A percentile compares a stretch with the other conserved stretches of the same genome.
These are phyloP conservation scores for Nicotiana attenuata DNA, from an alignment of 257 asterid genomes.

Conservation along the genomic window DNA sequence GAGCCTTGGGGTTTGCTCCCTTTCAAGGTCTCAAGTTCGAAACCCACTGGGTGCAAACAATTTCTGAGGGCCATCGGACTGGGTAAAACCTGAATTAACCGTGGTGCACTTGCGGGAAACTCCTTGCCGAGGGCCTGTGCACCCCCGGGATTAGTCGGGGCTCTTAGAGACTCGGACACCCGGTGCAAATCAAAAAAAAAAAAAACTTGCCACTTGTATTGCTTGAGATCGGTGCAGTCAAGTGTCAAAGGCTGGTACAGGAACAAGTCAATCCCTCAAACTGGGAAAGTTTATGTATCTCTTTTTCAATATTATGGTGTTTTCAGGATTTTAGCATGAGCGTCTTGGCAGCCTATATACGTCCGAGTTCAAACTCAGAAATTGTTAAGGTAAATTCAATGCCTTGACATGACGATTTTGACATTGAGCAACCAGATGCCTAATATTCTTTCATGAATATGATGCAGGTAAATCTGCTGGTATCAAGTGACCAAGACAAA, in stretches of 20 bases:
- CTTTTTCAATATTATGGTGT: conserved; percentile 19
- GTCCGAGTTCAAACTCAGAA: conserved; percentile 79
- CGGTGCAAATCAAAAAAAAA: too few species aligned
- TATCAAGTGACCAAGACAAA: conserved; percentile 47
- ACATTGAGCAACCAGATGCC: background rate
- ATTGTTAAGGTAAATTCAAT: conserved; percentile 60
- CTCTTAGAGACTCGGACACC: too few species aligned
- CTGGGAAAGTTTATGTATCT: background rate
- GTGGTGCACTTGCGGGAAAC: too few species aligned
- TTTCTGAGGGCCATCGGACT: too few species aligned
- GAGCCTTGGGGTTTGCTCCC: too few species aligned
- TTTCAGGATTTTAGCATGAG: conserved; percentile 84
- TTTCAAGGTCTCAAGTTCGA: too few species aligned
- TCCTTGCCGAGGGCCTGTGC: too few species aligned
- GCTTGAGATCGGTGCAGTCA: background rate
- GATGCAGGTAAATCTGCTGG: conserved; percentile 70
- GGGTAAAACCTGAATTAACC: too few species aligned
- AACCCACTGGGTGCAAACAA: too few species aligned
- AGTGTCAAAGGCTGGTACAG: background rate
- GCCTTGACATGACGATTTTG: background rate
- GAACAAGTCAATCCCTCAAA: background rate
- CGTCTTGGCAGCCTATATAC: conserved; percentile 74
- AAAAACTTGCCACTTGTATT: background rate
- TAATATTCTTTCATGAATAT: conserved; percentile 11
- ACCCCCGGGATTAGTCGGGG: too few species aligned